phyloP scores from a whole-genome alignment of 1,284 basidiomycete genomes.

The Ceratobasidium theobromae region DNA sequence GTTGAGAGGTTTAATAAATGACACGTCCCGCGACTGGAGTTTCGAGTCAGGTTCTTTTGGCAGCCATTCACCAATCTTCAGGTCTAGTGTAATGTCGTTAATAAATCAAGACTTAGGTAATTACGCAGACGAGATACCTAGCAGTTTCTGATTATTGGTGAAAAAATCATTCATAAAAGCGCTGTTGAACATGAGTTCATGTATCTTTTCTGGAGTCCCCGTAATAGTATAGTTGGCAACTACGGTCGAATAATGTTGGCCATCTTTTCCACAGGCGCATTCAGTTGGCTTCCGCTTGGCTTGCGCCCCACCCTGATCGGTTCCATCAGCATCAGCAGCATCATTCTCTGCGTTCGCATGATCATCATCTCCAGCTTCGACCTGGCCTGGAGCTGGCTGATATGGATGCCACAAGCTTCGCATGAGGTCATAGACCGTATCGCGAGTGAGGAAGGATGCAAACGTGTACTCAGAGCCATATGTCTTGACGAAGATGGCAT shows the following conservation, averaged over 20 bases:
- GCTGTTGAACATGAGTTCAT: slow-evolving; percentile 93
- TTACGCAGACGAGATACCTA: slow-evolving; percentile 57
- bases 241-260: slow-evolving; percentile 70
- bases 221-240: slow-evolving; percentile 80
- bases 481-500: slow-evolving; percentile 90
- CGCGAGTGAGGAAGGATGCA: slow-evolving; percentile 92
- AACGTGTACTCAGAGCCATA: slow-evolving; percentile 85
- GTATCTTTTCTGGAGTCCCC: slow-evolving; percentile 90
- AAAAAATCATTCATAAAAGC: slow-evolving; percentile 95
- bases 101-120: not conserved
- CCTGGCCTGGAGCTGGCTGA: slow-evolving; percentile 31
- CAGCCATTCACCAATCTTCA: slow-evolving; percentile 90
- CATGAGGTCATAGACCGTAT: slow-evolving; percentile 95
- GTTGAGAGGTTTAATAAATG: slow-evolving; percentile 91
- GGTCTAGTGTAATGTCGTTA: slow-evolving; percentile 53
- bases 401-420: slow-evolving; percentile 49
- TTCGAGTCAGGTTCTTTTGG: slow-evolving; percentile 63
- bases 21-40: slow-evolving; percentile 82
- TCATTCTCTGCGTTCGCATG: slow-evolving; percentile 29
- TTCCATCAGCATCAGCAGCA: not conserved
- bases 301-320: slow-evolving; percentile 46
- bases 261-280: slow-evolving; percentile 73
- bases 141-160: slow-evolving; percentile 82
- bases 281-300: slow-evolving; percentile 52
- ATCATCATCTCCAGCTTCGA: slow-evolving; percentile 39